These are phyloP conservation scores for Fusarium euwallaceae DNA, from an alignment of 2,329 filamentous ascomycete species.

Conservation along the genomic window DNA sequence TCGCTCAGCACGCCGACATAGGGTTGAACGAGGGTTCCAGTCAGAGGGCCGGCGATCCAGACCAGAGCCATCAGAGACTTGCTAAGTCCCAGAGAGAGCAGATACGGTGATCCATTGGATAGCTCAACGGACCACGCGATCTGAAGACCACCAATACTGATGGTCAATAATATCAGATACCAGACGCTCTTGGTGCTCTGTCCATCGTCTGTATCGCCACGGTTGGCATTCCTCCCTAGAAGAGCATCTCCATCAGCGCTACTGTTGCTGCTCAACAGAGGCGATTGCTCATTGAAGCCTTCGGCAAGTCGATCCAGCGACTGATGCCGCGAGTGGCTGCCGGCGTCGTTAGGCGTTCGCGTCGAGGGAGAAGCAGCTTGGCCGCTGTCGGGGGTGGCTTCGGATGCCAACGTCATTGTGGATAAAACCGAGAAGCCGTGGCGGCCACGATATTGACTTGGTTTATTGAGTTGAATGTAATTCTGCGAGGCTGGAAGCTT, in stretches of 20 bases:
- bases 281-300: slow-evolving; percentile 48
- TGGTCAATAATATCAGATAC: slow-evolving; percentile 88
- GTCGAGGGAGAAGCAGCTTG: slow-evolving; percentile 16
- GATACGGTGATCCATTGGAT: slow-evolving; percentile 89
- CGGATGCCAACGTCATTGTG: slow-evolving; percentile 31
- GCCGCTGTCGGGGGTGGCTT: slow-evolving; percentile 13
- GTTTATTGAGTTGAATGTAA: slow-evolving; percentile 16
- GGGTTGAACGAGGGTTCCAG: slow-evolving; percentile 83
- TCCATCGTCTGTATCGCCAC: slow-evolving; percentile 41
- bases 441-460: slow-evolving; percentile 10
- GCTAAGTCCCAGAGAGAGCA: slow-evolving; percentile 84
- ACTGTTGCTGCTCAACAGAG: slow-evolving; percentile 43
- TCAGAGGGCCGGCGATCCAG: slow-evolving; percentile 86
- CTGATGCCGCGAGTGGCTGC: slow-evolving; percentile 21
- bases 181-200: slow-evolving; percentile 83
- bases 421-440: slow-evolving; percentile 10
- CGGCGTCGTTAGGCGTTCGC: slow-evolving; percentile 19
- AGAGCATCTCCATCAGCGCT: slow-evolving; percentile 22
- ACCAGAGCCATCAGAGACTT: slow-evolving; percentile 87
- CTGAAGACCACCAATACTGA: slow-evolving; percentile 89
- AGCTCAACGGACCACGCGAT: slow-evolving; percentile 97
- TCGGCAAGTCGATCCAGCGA: slow-evolving; percentile 36
- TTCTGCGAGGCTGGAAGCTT: slow-evolving; percentile 18
- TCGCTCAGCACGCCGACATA: slow-evolving; percentile 87
- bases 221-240: slow-evolving; percentile 2